Evolutionary conservation across 371 early-diverging fungal genomes (phyloP), one percentile per base, ranked within the genome.

Genomic region (Rhizomucor miehei): DNA sequence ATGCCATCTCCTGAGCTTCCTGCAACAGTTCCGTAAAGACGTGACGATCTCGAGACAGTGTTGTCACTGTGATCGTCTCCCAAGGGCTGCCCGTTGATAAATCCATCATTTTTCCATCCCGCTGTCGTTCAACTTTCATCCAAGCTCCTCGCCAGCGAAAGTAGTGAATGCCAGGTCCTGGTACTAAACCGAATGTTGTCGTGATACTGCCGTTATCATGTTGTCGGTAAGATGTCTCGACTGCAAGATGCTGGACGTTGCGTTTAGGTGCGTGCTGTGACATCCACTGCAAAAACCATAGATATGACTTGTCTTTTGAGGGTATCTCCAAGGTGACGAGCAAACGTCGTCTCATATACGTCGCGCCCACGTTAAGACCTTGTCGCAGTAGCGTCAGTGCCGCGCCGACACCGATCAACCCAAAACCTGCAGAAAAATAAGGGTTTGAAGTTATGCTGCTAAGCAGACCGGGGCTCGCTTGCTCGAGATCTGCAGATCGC

Each of bases 281-380:
- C 85, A 87, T 88, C 97, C 97, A 97, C 34, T 91, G 84, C 24
- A 97, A 69, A 52, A 97, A 89, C 99, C 99, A 98, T 20, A 80
- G 67, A 71, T 97, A 97, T 14, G 88, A 82, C 59, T 90, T 91
- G 69, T 98, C 99, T 63, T 93, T 91, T 59, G 86, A 87, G 4
- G 94, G 94, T 40, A 98, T 94, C 64, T 98, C 99, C 40, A 98
- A 80, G 4, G 94, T 89, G 12, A 93, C 93, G 14, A 98, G 69
- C 11, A 94, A 60, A 35, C 89, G 85, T 17, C 96, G 87, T 45
- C 87, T 85, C 11, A 87, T 66, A 12, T 91, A 62, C 21, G 82
- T 75, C 5, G 85, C 85, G 3, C 87, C 89, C 4, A 86, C 72
- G 0, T 77, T 73, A 0, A 86, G 63, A 9, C 90, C 93, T 64